Evolutionary conservation across 352 stramenopile genomes (phyloP), one percentile per base, ranked within the genome.

Genomic region (Globisporangium echinulatum): DNA sequence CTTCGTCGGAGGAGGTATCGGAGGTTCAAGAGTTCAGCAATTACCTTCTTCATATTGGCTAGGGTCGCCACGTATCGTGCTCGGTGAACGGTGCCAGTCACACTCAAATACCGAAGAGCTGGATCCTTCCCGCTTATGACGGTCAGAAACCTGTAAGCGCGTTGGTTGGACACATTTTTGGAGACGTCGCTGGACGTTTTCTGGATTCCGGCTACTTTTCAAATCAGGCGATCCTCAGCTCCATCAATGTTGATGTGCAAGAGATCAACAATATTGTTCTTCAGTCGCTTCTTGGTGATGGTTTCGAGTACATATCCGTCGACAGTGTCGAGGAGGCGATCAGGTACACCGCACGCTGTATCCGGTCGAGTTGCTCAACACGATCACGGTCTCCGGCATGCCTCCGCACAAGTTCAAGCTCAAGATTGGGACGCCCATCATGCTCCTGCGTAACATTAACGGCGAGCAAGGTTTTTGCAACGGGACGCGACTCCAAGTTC

Each of bases 401-500:
- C 61, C 61, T 3, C 66, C 63, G 9, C 68, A 76, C 53, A 70
- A 64, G 9, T 37, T 73, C 9, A 44, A 37, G 1, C 54, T 79
- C 0, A 75, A 74, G 38, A 44, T 59, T 0, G 58, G 66, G 3
- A 44, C 51, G 25, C 63, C 63, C 0, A 50, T 75, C 1, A 72
- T 74, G 63, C 49, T 77, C 52, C 68, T 77, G 15, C 62, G 64
- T 3, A 75, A 73, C 42, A 55, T 75, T 42, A 76, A 76, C 42
- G 36, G 63, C 0, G 43, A 66, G 36, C 40, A 56, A 13, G 64
- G 58, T 2, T 36, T 76, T 0, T 72, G 65, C 39, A 75, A 71
- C 44, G 69, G 58, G 0, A 75, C 67, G 1, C 51, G 58, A 2
- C 62, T 80, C 0, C 61, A 70, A n/a, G 42, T 79, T 38, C 33